phyloP scores from a whole-genome alignment of 2,329 filamentous ascomycete species.

The Intubia oerlemansii region DNA sequence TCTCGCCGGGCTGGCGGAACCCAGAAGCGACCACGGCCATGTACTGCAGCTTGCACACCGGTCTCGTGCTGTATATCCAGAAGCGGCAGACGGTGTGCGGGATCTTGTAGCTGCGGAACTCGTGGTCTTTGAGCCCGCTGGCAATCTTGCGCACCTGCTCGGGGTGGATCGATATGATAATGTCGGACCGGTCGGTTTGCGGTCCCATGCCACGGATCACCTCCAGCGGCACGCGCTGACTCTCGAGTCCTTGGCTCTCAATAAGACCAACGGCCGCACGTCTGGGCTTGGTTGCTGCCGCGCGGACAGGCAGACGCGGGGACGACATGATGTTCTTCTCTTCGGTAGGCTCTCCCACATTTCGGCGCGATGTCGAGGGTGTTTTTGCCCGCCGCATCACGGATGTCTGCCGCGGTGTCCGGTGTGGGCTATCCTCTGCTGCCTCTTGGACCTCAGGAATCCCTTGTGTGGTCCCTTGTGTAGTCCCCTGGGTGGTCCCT shows the following conservation, averaged over 20 bases:
- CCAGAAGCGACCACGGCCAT: slow-evolving; percentile 32
- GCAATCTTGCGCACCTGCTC: slow-evolving; percentile 26
- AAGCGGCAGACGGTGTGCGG: slow-evolving; percentile 32
- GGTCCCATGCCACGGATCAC: slow-evolving; percentile 25
- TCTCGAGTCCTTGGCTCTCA: slow-evolving; percentile 18
- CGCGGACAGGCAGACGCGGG: too few relatives aligned
- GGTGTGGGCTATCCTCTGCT: not conserved
- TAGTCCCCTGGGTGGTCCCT: too few relatives aligned
- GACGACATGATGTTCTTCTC: too few relatives aligned
- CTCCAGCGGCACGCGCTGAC: slow-evolving; percentile 29
- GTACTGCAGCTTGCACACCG: slow-evolving; percentile 28
- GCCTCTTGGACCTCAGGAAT: not conserved
- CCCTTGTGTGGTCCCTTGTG: too few relatives aligned
- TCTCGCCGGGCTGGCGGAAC: slow-evolving; percentile 22
- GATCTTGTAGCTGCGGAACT: slow-evolving; percentile 33
- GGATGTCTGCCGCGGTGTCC: not conserved
- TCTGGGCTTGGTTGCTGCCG: too few relatives aligned
- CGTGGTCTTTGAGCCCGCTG: slow-evolving; percentile 27
- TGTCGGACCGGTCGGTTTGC: slow-evolving; percentile 27
- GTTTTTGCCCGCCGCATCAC: not conserved
- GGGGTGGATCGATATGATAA: slow-evolving; percentile 28
- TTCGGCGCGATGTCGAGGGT: too few relatives aligned
- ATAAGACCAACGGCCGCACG: too few relatives aligned
- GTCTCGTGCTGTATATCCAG: slow-evolving; percentile 36
- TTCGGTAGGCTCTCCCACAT: too few relatives aligned